Evolutionary conservation across 768 basidiomycete species (phyloP).

Genomic region (Arthromyces matolae): DNA sequence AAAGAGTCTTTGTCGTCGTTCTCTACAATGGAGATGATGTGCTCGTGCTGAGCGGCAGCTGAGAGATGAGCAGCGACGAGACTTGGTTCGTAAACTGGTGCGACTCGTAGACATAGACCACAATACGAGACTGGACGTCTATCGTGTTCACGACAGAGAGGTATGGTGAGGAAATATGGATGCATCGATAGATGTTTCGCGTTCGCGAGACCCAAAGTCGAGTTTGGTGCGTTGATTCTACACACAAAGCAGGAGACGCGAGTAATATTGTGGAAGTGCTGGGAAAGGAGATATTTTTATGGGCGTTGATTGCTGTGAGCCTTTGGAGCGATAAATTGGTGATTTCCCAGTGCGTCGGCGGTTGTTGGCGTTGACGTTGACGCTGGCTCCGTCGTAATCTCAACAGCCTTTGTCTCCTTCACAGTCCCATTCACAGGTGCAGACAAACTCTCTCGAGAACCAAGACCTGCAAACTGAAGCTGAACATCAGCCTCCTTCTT

Average conservation of each 20-base stretch:
- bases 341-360: no score
- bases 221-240: slow-evolving; percentile 59
- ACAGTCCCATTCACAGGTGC: no score
- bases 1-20: slow-evolving; percentile 74
- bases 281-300: slow-evolving; percentile 47
- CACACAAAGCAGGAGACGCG: slow-evolving; percentile 59
- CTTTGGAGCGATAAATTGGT: no score
- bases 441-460: no score
- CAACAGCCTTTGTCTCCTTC: no score
- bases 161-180: slow-evolving; percentile 43
- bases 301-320: no score
- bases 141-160: slow-evolving; percentile 63
- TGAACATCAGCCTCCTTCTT: slow-evolving; percentile 36
- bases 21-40: slow-evolving; percentile 49
- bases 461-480: no score
- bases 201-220: slow-evolving; percentile 44
- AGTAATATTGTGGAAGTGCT: slow-evolving; percentile 60
- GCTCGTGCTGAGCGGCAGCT: slow-evolving; percentile 19
- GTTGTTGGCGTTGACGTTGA: no score
- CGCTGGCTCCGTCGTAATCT: no score
- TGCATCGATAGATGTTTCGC: slow-evolving; percentile 45
- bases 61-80: slow-evolving; percentile 13
- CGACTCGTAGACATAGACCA: slow-evolving; percentile 66
- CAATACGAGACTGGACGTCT: slow-evolving; percentile 52
- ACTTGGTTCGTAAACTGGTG: slow-evolving; percentile 37